Conservation (phyloP, 306 rosid species). For the Castanea mollissima region DNA sequence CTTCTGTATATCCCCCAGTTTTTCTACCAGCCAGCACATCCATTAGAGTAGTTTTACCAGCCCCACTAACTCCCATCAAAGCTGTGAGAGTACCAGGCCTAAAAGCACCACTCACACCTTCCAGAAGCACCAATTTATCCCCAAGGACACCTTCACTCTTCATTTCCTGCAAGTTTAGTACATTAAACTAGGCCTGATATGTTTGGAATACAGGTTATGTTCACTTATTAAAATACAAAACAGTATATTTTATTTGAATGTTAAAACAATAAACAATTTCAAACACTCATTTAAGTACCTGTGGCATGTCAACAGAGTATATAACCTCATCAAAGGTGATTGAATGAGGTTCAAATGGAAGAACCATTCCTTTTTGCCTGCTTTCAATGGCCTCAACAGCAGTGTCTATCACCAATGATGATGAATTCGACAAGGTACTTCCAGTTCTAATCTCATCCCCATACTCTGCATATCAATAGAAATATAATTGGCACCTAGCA, state of each 20-base stretch:
- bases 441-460: slow-evolving; percentile 3
- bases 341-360: slow-evolving; percentile 75
- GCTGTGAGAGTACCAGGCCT: slow-evolving; percentile 84
- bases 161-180: slow-evolving; percentile 55
- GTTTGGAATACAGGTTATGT: neutral
- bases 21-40: slow-evolving; percentile 82
- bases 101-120: slow-evolving; percentile 61
- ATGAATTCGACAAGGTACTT: slow-evolving; percentile 1
- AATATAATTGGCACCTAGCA: neutral
- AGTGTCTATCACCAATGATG: slow-evolving; percentile 12
- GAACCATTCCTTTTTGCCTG: slow-evolving; percentile 63
- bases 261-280: too few species aligned
- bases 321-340: slow-evolving; percentile 55
- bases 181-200: neutral
- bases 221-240: too few species aligned
- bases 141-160: slow-evolving; percentile 50
- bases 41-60: slow-evolving; percentile 83
- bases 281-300: slow-evolving; percentile 27
- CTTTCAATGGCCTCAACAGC: slow-evolving; percentile 8
- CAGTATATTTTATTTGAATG: too few species aligned
- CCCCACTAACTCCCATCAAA: slow-evolving; percentile 86
- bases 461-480: slow-evolving; percentile 24
- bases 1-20: slow-evolving; percentile 76
- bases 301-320: slow-evolving; percentile 78
- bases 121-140: slow-evolving; percentile 58